Evolutionary conservation across 805 yeast species (phyloP), one percentile per base, ranked within the genome.

Genomic region (Starmerella khaoyaiensis): DNA sequence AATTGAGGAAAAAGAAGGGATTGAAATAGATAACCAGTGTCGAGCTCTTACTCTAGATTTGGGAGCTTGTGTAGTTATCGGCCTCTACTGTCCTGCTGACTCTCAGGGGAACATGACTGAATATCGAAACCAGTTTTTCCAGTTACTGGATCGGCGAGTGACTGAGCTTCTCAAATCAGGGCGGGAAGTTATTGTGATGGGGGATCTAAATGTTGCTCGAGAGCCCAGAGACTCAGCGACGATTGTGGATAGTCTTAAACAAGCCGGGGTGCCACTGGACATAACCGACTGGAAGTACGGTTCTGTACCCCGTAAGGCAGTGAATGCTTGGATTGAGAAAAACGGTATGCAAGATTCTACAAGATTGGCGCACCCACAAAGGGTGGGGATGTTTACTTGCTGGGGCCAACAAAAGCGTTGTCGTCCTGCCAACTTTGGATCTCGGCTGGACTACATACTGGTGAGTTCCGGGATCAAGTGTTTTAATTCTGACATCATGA

Each of bases 81-180:
- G 73, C 36, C 51, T 73, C 1, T 87, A 87, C 52, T 87, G 96
- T 54, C 97, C 97, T 0, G 97, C 97, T 1, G 82, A 83, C 54
- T 81, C 96, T 0, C 64, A 65, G 56, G 71, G 68, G 1, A 71
- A 83, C 0, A 78, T 71, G 19, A 77, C 72, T 21, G 93, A 75
- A 2, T 60, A 51, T 35, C 48, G 74, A 11, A 79, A 75, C 46
- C 51, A 49, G 10, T 87, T 81, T 49, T 60, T 82, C 36, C 61
- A 62, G 17, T 58, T 70, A 1, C 54, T 87, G 33, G 70, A 83
- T 36, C 58, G 67, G 37, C 67, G 98, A 31, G 68, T 80, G 14
- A 58, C 69, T 23, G 67, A 66, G 25, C 61, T 87, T 38, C 47
- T 49, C 1, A 45, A 37, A n/a, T 28, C 61, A 42, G 82, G 82